phyloP scores from a whole-genome alignment of 768 basidiomycete species.

The Pilatotrama ljubarskyi region DNA sequence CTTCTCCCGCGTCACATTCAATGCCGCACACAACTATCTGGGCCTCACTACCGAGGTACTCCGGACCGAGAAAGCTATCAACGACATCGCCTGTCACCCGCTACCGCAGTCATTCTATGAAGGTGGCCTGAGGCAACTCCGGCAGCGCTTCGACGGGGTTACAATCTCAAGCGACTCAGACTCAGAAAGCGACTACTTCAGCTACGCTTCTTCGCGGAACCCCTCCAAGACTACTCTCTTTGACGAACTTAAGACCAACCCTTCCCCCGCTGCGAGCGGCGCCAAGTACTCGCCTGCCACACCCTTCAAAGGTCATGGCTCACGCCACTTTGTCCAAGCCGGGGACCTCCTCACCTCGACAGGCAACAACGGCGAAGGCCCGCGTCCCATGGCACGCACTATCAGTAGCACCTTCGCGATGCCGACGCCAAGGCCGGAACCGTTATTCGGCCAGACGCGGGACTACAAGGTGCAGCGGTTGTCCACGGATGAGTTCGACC shows the following conservation, averaged over 20 bases:
- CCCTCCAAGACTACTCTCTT: constrained; percentile 14
- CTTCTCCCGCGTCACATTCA: constrained; percentile 96
- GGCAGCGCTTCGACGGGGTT: constrained; percentile 83
- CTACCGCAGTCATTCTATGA: constrained; percentile 90
- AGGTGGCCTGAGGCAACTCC: constrained; percentile 83
- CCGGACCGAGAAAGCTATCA: constrained; percentile 95
- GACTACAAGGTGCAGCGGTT: constrained; percentile 27
- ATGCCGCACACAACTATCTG: constrained; percentile 94
- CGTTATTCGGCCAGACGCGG: background rate
- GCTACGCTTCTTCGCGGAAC: constrained; percentile 27
- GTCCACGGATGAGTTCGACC: constrained; percentile 77
- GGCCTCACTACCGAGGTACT: constrained; percentile 94
- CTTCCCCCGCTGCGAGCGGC: background rate
- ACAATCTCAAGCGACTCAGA: constrained; percentile 43
- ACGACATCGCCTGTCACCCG: constrained; percentile 95
- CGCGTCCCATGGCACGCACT: constrained; percentile 29
- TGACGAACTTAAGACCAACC: constrained; percentile 27
- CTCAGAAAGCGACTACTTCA: constrained; percentile 59
- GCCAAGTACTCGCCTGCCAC: constrained; percentile 22
- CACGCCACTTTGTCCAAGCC: constrained; percentile 67
- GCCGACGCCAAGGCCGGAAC: constrained; percentile 23
- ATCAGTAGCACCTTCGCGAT: constrained; percentile 18
- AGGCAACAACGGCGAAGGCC: constrained; percentile 46
- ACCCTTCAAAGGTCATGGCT: constrained; percentile 31
- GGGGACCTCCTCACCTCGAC: constrained; percentile 73